Conservation (phyloP, 2,329 filamentous ascomycete species). For the Aspergillus sp. region DNA sequence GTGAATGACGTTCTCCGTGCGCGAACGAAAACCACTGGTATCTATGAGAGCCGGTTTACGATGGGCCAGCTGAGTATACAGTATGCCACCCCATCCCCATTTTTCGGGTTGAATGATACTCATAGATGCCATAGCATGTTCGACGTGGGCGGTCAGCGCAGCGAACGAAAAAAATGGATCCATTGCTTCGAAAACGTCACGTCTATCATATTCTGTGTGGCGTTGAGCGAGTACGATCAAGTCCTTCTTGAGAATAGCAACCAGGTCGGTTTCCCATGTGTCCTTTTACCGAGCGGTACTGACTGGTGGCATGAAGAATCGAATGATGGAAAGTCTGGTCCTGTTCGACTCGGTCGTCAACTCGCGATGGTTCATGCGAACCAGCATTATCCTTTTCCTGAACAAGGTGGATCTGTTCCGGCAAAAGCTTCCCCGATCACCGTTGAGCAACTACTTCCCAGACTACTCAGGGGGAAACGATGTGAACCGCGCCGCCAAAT, state of each 20-base stretch:
- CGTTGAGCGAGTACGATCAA: constrained; percentile 96
- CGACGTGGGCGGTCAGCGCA: constrained; percentile 93
- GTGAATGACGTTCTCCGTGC: constrained; percentile 95
- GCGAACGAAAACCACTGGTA: constrained; percentile 96
- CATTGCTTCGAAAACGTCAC: constrained; percentile 99
- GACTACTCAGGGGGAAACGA: constrained; percentile 98
- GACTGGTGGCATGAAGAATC: constrained; percentile 64
- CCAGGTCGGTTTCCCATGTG: constrained; percentile 61
- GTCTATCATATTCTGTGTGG: constrained; percentile 98
- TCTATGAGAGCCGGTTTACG: constrained; percentile 97
- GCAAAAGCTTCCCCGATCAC: constrained; percentile 84
- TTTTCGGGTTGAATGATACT: constrained; percentile 19
- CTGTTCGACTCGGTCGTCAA: constrained; percentile 98
- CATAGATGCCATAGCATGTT: constrained; percentile 72
- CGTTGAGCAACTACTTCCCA: constrained; percentile 91
- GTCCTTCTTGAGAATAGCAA: constrained; percentile 95
- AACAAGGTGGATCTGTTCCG: constrained; percentile 99
- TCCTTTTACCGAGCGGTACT: constrained; percentile 2
- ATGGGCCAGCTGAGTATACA: constrained; percentile 99
- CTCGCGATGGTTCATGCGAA: constrained; percentile 98
- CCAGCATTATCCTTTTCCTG: constrained; percentile 95
- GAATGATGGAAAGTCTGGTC: constrained; percentile 98
- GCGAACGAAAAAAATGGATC: constrained; percentile 99
- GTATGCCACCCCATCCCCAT: constrained; percentile 53
- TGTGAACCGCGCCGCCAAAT: constrained; percentile 96